Base-by-base conservation (phyloP, 306 rosid genomes). In the Acacia crassicarpa region DNA sequence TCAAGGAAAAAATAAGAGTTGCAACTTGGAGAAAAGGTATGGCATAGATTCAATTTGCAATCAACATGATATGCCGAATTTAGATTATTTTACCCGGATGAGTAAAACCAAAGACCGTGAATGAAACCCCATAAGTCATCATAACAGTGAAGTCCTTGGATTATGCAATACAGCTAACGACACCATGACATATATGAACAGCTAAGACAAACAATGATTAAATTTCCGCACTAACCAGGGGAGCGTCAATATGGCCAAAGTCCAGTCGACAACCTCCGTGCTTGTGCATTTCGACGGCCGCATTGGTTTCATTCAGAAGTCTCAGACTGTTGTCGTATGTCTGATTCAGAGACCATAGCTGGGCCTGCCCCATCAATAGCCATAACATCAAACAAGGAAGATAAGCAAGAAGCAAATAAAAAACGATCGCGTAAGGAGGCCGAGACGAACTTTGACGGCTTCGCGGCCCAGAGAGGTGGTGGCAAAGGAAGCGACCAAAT, bases 251-350 rank as follows among this genome's bases (percentile, higher is more conserved):
- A 78, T 91, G 89, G 54, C 86, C 85, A 73, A 93, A 89, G 80
- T 92, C 90, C 90, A 95, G 82, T 68, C 88, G 80, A 67, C 95
- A 92, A 69, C 81, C 75, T 20, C 99, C 95, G 43, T 92, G 99
- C 84, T 91, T 95, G 85, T 73, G 79, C 91, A 95, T 95, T 82
- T 93, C 94, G 0, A 95, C 93, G 4, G 97, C 97, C 0, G 99
- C 97, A 77, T 93, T 92, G 70, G 99, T 95, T 84, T 95, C 98
- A 13, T 83, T 81, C 70, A 95, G 83, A 86, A 95, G 98, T 66
- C 86, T 84, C 75, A 92, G 74, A 78, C 98, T 95, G 67, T 89
- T 92, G 72, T 93, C 91, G 49, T 85, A 95, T 2, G 91, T 92
- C 82, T 83, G 90, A 81, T 79, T 85, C 78, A 80, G 77, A 80